Conservation (phyloP, 179 eudicot species). For the Beta macrorhiza region DNA sequence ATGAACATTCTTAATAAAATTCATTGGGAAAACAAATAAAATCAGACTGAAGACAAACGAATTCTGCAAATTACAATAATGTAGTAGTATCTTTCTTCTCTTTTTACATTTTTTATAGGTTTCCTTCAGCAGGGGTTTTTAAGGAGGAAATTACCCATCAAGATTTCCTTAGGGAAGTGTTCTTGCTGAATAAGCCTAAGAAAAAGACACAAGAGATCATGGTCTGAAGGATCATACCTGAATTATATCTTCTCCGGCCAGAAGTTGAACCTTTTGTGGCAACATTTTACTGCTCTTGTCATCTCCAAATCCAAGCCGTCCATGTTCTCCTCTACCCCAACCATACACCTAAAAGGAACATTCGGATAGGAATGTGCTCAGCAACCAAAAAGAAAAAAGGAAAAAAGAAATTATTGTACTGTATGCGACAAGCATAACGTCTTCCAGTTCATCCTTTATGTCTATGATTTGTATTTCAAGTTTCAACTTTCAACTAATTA, state of each 20-base stretch:
- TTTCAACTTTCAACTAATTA: too few species aligned
- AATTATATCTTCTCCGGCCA: slow-evolving; percentile 71
- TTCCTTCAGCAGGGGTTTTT: background rate
- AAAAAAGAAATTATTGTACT: background rate
- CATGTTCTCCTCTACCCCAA: slow-evolving; percentile 99
- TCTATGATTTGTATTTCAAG: too few species aligned
- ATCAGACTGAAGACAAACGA: background rate
- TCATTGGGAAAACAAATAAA: background rate
- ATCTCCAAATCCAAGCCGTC: slow-evolving; percentile 97
- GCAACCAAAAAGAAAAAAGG: background rate
- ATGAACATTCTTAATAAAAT: background rate
- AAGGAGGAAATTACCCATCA: background rate
- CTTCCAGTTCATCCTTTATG: background rate
- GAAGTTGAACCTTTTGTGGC: slow-evolving; percentile 90
- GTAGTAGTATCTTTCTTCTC: background rate
- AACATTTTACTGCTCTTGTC: slow-evolving; percentile 99
- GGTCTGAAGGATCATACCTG: slow-evolving; percentile 47
- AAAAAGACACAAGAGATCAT: background rate
- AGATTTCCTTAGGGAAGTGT: background rate
- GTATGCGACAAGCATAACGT: background rate
- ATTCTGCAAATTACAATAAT: background rate
- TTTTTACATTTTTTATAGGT: background rate
- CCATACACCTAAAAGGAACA: slow-evolving; percentile 66
- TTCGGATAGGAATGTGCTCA: background rate
- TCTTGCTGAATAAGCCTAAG: background rate